phyloP scores from a whole-genome alignment of 768 basidiomycete genomes.

The Russula foetens region DNA sequence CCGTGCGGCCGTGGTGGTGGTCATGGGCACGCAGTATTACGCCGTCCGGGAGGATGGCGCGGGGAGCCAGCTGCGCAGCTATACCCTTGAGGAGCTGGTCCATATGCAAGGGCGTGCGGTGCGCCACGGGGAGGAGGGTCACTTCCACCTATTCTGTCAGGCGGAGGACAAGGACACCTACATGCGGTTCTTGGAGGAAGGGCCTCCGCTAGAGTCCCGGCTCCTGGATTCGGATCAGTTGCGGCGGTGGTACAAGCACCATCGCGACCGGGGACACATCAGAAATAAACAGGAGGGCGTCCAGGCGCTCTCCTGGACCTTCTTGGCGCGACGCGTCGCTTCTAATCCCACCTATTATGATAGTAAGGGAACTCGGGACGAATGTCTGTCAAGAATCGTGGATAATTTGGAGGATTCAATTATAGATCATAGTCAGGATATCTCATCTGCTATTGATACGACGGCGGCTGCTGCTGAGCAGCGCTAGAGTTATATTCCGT shows the following conservation, averaged over 20 bases:
- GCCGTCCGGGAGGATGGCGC: slow-evolving; percentile 37
- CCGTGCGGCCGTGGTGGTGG: slow-evolving; percentile 70
- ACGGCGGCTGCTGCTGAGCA: background rate
- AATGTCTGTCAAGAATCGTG: slow-evolving; percentile 61
- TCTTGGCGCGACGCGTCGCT: slow-evolving; percentile 58
- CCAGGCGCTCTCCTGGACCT: slow-evolving; percentile 75
- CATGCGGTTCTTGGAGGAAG: slow-evolving; percentile 77
- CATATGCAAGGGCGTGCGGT: slow-evolving; percentile 90
- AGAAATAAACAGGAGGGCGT: slow-evolving; percentile 57
- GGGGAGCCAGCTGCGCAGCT: slow-evolving; percentile 71
- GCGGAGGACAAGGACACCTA: slow-evolving; percentile 77
- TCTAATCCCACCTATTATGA: slow-evolving; percentile 87
- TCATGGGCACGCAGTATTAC: slow-evolving; percentile 89
- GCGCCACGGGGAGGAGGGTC: slow-evolving; percentile 42
- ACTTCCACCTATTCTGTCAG: slow-evolving; percentile 86
- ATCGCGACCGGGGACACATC: slow-evolving; percentile 33
- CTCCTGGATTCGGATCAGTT: slow-evolving; percentile 47
- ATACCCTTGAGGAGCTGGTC: slow-evolving; percentile 71
- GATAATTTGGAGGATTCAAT: slow-evolving; percentile 38
- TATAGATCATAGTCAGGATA: slow-evolving; percentile 1
- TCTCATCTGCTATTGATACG: background rate
- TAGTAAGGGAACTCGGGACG: slow-evolving; percentile 38
- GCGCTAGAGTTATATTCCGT: background rate
- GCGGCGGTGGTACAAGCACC: slow-evolving; percentile 38
- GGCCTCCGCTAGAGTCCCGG: slow-evolving; percentile 82